These are phyloP conservation scores for Ziziphus jujuba DNA, from an alignment of 306 rosid species.

Conservation along the genomic window DNA sequence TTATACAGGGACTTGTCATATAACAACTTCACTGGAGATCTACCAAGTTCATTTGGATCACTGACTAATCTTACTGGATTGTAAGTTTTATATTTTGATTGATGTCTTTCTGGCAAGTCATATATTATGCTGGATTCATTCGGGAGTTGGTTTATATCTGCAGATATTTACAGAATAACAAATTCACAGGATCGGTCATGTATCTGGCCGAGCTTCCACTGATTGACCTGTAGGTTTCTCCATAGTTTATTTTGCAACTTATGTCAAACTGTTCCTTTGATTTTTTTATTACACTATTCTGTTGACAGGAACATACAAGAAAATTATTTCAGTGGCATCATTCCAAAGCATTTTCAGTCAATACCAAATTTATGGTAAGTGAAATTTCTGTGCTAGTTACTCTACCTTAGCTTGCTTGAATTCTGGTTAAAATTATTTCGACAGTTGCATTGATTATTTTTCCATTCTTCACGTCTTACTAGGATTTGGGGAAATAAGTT, in stretches of 20 bases:
- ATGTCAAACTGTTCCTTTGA: constrained; percentile 12
- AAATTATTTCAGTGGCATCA: constrained; percentile 81
- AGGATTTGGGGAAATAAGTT: constrained; percentile 89
- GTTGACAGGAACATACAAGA: constrained; percentile 72
- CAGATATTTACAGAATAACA: constrained; percentile 78
- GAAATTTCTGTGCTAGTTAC: constrained; percentile 6
- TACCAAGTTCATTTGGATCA: constrained; percentile 89
- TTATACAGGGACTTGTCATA: constrained; percentile 78
- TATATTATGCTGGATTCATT: constrained; percentile 22
- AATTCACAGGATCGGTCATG: constrained; percentile 85
- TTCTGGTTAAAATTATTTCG: not conserved
- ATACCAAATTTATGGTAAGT: constrained; percentile 85
- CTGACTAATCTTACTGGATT: constrained; percentile 56
- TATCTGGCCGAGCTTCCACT: constrained; percentile 80
- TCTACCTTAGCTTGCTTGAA: constrained; percentile 24
- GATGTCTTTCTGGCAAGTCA: not conserved
- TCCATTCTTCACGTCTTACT: constrained; percentile 10
- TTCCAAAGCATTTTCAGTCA: constrained; percentile 69
- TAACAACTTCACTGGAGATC: constrained; percentile 82
- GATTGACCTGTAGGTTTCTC: constrained; percentile 62
- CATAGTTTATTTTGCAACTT: constrained; percentile 3
- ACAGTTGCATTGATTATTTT: constrained; percentile 10
- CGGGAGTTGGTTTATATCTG: constrained; percentile 18
- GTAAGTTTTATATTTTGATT: constrained; percentile 44
- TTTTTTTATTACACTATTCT: constrained; percentile 27